A percentile compares a stretch with the other conserved stretches of the same genome.
phyloP scores from a whole-genome alignment of 345 rosid genomes.

The Cardiospermum halicacabum region DNA sequence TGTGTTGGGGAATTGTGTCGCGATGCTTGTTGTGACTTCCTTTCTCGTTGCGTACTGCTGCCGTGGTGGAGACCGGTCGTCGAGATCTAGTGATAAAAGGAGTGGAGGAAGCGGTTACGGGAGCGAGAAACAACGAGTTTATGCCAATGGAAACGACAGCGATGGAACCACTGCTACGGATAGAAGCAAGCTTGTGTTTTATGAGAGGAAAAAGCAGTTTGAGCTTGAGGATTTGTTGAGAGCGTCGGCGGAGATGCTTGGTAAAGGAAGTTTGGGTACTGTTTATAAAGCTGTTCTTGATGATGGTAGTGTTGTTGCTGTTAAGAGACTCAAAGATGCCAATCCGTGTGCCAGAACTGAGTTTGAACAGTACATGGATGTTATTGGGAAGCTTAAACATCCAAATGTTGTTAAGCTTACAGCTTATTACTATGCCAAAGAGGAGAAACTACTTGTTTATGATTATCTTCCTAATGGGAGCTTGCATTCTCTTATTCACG shows the following conservation, averaged over 20 bases:
- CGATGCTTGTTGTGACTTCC: slow-evolving; percentile 44
- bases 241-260: slow-evolving; percentile 97
- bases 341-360: slow-evolving; percentile 89
- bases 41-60: slow-evolving; percentile 68
- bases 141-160: slow-evolving; percentile 49
- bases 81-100: slow-evolving; percentile 38
- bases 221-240: slow-evolving; percentile 81
- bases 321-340: slow-evolving; percentile 84
- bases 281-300: slow-evolving; percentile 91
- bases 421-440: slow-evolving; percentile 89
- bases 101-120: slow-evolving; percentile 43
- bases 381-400: slow-evolving; percentile 75
- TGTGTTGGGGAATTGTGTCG: slow-evolving; percentile 62
- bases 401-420: slow-evolving; percentile 66
- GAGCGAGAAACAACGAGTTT: slow-evolving; percentile 50
- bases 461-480: slow-evolving; percentile 93
- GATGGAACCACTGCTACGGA: slow-evolving; percentile 75
- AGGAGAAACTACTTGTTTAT: slow-evolving; percentile 89
- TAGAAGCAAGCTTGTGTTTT: slow-evolving; percentile 72
- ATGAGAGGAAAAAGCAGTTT: slow-evolving; percentile 67
- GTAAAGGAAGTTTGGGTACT: slow-evolving; percentile 89
- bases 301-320: slow-evolving; percentile 73
- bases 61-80: slow-evolving; percentile 41
- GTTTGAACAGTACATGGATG: slow-evolving; percentile 93
- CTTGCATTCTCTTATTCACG: slow-evolving; percentile 81